A percentile compares a stretch with the other conserved stretches of the same genome.
Evolutionary conservation across 805 yeast species (phyloP).

Genomic region (Priceomyces castillae): DNA sequence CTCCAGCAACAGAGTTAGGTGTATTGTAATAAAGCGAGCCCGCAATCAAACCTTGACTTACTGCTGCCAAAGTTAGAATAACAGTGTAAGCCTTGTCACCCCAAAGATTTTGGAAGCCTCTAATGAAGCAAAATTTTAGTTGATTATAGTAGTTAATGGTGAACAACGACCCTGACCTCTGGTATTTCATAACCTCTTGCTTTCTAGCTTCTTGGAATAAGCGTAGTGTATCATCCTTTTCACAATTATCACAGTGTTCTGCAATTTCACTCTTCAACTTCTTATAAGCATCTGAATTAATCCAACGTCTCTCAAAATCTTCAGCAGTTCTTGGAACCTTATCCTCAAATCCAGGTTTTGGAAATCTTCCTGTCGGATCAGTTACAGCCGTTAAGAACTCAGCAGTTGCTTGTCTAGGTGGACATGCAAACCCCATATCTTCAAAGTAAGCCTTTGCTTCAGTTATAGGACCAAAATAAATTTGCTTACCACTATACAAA

Average conservation of each 20-base stretch:
- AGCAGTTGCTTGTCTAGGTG: slow-evolving; percentile 65
- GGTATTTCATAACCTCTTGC: slow-evolving; percentile 37
- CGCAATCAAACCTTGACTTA: slow-evolving; percentile 55
- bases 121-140: slow-evolving; percentile 43
- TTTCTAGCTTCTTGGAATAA: slow-evolving; percentile 32
- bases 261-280: slow-evolving; percentile 22
- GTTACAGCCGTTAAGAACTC: slow-evolving; percentile 70
- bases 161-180: slow-evolving; percentile 40
- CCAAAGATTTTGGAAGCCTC: slow-evolving; percentile 53
- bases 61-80: slow-evolving; percentile 45
- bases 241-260: slow-evolving; percentile 10
- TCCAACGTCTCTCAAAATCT: slow-evolving; percentile 63
- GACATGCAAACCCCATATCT: slow-evolving; percentile 63
- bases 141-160: slow-evolving; percentile 48
- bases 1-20: slow-evolving; percentile 49
- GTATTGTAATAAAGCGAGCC: slow-evolving; percentile 63
- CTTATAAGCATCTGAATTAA: slow-evolving; percentile 36
- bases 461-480: slow-evolving; percentile 59
- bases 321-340: slow-evolving; percentile 59
- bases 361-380: slow-evolving; percentile 58
- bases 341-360: slow-evolving; percentile 46
- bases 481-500: slow-evolving; percentile 42
- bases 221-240: slow-evolving; percentile 26
- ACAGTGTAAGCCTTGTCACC: slow-evolving; percentile 56
- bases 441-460: slow-evolving; percentile 57